Base-by-base conservation (phyloP, 164 flowering plant genomes). In the Magnolia officinalis region DNA sequence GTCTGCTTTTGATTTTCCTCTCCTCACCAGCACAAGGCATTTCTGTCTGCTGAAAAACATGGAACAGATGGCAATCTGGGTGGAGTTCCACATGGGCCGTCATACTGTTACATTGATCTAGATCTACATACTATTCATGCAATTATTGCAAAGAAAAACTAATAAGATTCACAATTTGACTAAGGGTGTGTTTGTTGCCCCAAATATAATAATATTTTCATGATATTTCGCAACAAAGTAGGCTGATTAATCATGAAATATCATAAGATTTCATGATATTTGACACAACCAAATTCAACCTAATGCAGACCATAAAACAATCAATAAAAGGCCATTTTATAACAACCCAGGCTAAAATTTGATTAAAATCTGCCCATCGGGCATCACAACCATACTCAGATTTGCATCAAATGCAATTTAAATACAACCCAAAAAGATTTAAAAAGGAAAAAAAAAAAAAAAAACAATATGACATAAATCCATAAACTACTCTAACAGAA, bases 321-420 rank as follows among this genome's bases (percentile, higher is more conserved):
- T 55, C 19, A 55, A 55, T 55, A 16, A 0, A 9, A 8, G 61
- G 61, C 13, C 13, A 11, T 55, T 55, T 55, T 55, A 11, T 55
- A 8, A 55, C 18, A 55, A 55, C 61, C 61, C 61, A 55, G 13
- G 61, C 13, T 37, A 55, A 16, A 11, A 13, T 9, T 55, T 0
- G 18, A 11, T 16, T 55, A 10, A 55, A 55, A 11, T 55, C 18
- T 55, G 19, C 61, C 18, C 61, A 55, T 9, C 19, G 16, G 18
- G 18, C 61, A 55, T 11, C 61, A 55, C 13, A 55, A 55, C 61
- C 18, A 55, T 16, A 11, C 61, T 55, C 61, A 74, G 69, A 71
- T 65, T 75, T 6, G 75, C 37, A 51, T 70, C 9, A 24, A 55
- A 26, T 50, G 79, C 67, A 74, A 74, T 19, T 70, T 67, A 29